These are phyloP conservation scores for Pichia ethanolica DNA, from an alignment of 805 yeast genomes.

Conservation along the genomic window DNA sequence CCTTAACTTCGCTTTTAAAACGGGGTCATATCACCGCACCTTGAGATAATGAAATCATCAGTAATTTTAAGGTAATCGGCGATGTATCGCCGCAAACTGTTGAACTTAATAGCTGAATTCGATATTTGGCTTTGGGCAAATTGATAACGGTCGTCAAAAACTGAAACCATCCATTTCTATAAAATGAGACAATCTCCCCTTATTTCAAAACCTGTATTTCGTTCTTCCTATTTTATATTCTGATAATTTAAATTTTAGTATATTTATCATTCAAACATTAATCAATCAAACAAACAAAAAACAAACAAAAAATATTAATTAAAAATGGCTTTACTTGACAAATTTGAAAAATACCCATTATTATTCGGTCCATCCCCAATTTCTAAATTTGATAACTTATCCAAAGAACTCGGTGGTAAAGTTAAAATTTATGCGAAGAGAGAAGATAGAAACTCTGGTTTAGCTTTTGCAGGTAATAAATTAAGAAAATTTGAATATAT, in stretches of 20 bases:
- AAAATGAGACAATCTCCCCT: background rate
- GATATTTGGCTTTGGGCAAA: no score
- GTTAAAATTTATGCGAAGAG: conserved; percentile 29
- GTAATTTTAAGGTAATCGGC: background rate
- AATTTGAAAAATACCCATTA: conserved; percentile 22
- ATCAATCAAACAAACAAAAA: background rate
- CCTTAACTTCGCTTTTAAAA: no score
- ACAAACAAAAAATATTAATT: background rate
- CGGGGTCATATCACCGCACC: background rate
- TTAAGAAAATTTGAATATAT: conserved; percentile 29
- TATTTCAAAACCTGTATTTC: background rate
- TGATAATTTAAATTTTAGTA: background rate
- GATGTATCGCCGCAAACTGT: conserved; percentile 1
- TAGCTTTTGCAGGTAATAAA: conserved; percentile 31
- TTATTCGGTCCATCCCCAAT: conserved; percentile 32
- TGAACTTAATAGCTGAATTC: background rate
- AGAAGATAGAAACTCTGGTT: conserved; percentile 30
- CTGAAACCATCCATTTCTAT: background rate
- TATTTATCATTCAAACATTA: no score
- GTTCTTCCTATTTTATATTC: no score
- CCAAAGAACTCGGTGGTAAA: conserved; percentile 25
- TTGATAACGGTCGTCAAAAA: background rate
- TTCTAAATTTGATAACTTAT: conserved; percentile 24
- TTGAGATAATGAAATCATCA: no score
- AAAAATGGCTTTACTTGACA: conserved; percentile 15